phyloP scores from a whole-genome alignment of 106 monocot genomes.

The Hemerocallis citrina region DNA sequence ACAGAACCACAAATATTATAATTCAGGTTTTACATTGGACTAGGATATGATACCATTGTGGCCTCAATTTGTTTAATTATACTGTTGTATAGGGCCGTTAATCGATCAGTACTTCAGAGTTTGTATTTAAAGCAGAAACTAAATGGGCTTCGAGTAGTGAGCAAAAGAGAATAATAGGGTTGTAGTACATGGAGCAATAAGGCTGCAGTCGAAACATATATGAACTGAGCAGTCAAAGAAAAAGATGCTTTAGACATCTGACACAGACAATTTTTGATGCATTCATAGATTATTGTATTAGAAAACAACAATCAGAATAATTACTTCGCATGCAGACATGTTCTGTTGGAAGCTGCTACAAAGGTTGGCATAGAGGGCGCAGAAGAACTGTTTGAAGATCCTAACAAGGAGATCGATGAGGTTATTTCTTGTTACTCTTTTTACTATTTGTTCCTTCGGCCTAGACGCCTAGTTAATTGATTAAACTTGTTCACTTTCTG shows the following conservation, averaged over 20 bases:
- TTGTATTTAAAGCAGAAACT: no score
- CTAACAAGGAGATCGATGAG: conserved; percentile 60
- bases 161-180: no score
- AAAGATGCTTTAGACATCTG: not conserved
- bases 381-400: conserved; percentile 63
- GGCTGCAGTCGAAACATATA: no score
- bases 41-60: no score
- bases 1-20: no score
- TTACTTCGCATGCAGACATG: conserved; percentile 47
- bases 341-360: conserved; percentile 76
- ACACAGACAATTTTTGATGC: not conserved
- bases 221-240: no score
- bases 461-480: not conserved
- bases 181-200: no score
- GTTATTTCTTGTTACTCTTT: conserved; percentile 15
- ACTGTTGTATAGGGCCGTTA: no score
- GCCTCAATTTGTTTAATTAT: no score
- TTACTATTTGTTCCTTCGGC: not conserved
- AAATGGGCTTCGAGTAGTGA: no score
- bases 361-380: conserved; percentile 81
- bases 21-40: no score
- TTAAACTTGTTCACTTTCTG: not conserved
- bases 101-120: no score
- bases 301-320: not conserved
- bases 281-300: not conserved